Percentiles rank a stretch among this genome's conserved stretches.
Conservation (phyloP, 306 rosid genomes). For the Senna tora region DNA sequence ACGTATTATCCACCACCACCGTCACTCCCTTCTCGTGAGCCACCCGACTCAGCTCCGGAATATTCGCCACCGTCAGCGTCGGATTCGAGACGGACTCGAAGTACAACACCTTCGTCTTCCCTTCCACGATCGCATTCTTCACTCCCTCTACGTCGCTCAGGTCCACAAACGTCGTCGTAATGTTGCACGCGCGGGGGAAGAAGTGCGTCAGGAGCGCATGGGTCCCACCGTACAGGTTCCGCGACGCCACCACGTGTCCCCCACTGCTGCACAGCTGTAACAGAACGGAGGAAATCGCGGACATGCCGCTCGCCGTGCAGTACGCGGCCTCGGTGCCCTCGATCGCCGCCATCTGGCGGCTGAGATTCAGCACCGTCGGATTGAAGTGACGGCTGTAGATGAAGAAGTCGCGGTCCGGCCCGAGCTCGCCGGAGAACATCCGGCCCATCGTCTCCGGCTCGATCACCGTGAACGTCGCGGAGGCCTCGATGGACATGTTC, state of each 20-base stretch:
- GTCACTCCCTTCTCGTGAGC: slow-evolving; percentile 72
- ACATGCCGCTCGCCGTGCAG: slow-evolving; percentile 95
- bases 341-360: slow-evolving; percentile 89
- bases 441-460: slow-evolving; percentile 92
- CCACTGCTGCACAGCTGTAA: slow-evolving; percentile 74
- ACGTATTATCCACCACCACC: slow-evolving; percentile 92
- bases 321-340: slow-evolving; percentile 96
- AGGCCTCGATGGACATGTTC: slow-evolving; percentile 99
- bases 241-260: slow-evolving; percentile 67
- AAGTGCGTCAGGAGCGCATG: slow-evolving; percentile 81
- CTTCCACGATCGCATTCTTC: slow-evolving; percentile 56
- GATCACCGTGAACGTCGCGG: slow-evolving; percentile 97
- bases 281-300: slow-evolving; percentile 69
- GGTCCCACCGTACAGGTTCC: slow-evolving; percentile 81
- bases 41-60: slow-evolving; percentile 66
- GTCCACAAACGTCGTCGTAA: slow-evolving; percentile 72
- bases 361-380: slow-evolving; percentile 81
- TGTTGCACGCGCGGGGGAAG: slow-evolving; percentile 63
- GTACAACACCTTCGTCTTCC: slow-evolving; percentile 72
- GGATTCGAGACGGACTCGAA: slow-evolving; percentile 83
- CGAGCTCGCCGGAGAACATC: slow-evolving; percentile 88
- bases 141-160: slow-evolving; percentile 56
- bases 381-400: slow-evolving; percentile 99
- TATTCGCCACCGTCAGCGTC: slow-evolving; percentile 66
- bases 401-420: slow-evolving; percentile 86